Percentiles rank a stretch among this genome's conserved stretches.
These are phyloP conservation scores for Neofusicoccum umdonicola DNA, from an alignment of 2,329 filamentous ascomycete species.

Conservation along the genomic window DNA sequence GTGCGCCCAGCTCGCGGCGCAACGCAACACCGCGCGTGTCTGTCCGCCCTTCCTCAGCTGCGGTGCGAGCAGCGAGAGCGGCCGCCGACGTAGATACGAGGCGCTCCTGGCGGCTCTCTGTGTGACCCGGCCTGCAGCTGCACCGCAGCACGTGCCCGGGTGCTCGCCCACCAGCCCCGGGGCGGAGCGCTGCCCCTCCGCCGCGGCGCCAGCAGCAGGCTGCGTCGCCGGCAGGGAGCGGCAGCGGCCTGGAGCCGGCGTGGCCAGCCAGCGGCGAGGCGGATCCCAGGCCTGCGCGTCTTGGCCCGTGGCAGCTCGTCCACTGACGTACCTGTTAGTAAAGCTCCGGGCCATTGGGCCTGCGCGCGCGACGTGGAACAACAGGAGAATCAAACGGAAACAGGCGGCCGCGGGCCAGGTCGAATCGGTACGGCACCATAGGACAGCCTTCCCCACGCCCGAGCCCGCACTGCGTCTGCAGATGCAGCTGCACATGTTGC, in stretches of 20 bases:
- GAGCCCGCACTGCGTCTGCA: neutral
- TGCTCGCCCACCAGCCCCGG: neutral
- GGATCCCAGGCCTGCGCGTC: neutral
- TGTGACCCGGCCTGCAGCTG: neutral
- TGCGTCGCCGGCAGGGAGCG: too few species aligned
- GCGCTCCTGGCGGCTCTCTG: neutral
- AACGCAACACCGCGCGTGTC: neutral
- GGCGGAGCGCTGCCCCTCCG: too few species aligned
- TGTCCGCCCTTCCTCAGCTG: neutral
- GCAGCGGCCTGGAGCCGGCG: too few species aligned
- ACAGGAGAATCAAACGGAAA: neutral
- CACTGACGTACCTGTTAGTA: too few species aligned
- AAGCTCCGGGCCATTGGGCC: neutral
- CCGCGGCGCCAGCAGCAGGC: too few species aligned
- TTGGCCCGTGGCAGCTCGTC: neutral
- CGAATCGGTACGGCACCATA: neutral
- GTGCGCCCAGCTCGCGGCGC: neutral
- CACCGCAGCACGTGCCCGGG: neutral
- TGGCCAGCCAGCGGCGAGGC: too few species aligned
- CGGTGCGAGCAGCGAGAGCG: neutral
- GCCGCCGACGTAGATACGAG: neutral
- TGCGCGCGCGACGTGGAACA: neutral
- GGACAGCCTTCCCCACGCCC: neutral
- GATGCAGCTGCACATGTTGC: neutral
- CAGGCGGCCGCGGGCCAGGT: neutral